Evolutionary conservation across 2,329 filamentous ascomycete genomes (phyloP), one percentile per base, ranked within the genome.

Genomic region (Cordyceps cateniannulata): DNA sequence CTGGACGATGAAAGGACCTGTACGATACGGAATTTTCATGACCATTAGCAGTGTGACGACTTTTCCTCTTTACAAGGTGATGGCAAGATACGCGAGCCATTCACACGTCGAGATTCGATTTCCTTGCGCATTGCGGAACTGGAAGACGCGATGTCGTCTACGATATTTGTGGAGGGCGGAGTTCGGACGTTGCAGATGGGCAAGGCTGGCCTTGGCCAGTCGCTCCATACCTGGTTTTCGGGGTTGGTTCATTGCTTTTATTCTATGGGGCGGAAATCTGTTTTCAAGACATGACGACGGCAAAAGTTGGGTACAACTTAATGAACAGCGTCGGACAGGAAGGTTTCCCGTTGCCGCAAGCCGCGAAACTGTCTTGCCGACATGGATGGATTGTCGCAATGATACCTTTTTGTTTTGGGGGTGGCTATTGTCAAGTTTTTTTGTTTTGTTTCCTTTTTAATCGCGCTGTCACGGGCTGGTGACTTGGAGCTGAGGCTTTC

Each of bases 101-200:
- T 24, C 1, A 35, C 44, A 47, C 24, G 22, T 45, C 8, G 18
- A 14, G 20, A 24, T 22, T 59, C 45, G 52, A 14, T n/a, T 53
- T 35, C 38, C 18, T 22, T 45, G 24, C 25, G 35, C 56, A 51
- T 44, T 18, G 35, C 27, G 57, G 57, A 44, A 24, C 38, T 52
- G 35, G 57, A 27, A 52, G 57, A 52, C 57, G 48, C 57, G 57
- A 48, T 47, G 48, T 59, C 57, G 57, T 59, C 57, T 59, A 10
- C 38, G 57, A 25, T 44, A 47, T 45, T 42, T 25, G 56, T 20
- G 38, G 57, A 45, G n/a, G 32, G 32, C n/a, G 56, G 56, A 59
- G 56, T 59, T 59, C 44, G 47, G 56, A 44, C n/a, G 56, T 50
- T 40, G 32, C 55, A 35, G 38, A 45, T 24, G 40, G 25, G 32